A percentile compares a stretch with the other conserved stretches of the same genome.
Evolutionary conservation across 768 basidiomycete genomes (phyloP).

Genomic region (Tricholoma matsutake): DNA sequence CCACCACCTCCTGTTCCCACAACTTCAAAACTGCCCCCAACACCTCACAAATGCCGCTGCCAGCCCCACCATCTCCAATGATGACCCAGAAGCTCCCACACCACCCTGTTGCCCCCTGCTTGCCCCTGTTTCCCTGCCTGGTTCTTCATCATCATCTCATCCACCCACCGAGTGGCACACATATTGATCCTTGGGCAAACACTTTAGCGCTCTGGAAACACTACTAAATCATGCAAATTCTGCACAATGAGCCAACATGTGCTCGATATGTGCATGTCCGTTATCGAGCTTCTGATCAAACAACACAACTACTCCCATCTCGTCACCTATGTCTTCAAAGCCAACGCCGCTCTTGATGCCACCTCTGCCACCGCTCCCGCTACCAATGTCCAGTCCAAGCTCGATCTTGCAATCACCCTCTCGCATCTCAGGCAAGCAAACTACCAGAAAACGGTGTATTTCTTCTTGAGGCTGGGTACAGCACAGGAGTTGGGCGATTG

Average conservation of each 20-base stretch:
- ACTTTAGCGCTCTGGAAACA: conserved; percentile 68
- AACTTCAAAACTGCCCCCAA: no score
- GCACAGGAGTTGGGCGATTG: conserved; percentile 72
- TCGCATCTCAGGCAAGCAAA: conserved; percentile 66
- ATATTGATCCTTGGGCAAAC: conserved; percentile 73
- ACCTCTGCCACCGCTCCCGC: conserved; percentile 32
- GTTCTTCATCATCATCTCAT: no score
- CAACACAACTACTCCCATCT: conserved; percentile 85
- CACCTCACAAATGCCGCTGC: no score
- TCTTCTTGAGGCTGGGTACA: conserved; percentile 67
- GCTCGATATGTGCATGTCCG: conserved; percentile 87
- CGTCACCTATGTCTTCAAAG: conserved; percentile 92
- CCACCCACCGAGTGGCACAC: no score
- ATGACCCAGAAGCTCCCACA: no score
- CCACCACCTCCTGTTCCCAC: no score
- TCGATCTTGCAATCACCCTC: conserved; percentile 79
- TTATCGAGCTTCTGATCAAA: conserved; percentile 84
- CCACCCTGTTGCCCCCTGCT: no score
- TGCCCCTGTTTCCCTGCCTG: no score
- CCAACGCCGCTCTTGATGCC: conserved; percentile 83
- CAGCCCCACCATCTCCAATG: no score
- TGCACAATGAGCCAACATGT: conserved; percentile 89
- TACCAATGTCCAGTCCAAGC: conserved; percentile 59
- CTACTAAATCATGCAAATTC: conserved; percentile 90
- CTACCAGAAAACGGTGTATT: conserved; percentile 78